Conservation (phyloP, 2,329 filamentous ascomycete genomes). For the Scleromitrula shiraiana region DNA sequence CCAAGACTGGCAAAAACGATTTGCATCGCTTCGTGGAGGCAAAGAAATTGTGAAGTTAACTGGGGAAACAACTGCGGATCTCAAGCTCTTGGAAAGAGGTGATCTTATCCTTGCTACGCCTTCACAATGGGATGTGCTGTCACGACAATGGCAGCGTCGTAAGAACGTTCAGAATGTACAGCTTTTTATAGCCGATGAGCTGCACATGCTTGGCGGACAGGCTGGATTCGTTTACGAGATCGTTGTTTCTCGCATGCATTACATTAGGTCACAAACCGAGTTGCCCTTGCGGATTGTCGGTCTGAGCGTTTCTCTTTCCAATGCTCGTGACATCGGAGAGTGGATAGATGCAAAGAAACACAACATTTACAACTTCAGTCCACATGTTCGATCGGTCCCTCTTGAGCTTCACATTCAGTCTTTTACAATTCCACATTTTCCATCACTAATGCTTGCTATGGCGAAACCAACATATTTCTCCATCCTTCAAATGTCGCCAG, state of each 20-base stretch:
- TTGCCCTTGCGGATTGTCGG: constrained; percentile 80
- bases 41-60: constrained; percentile 90
- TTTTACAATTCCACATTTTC: constrained; percentile 93
- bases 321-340: constrained; percentile 88
- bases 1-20: constrained; percentile 76
- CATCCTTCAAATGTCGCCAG: constrained; percentile 77
- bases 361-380: constrained; percentile 98
- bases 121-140: constrained; percentile 90
- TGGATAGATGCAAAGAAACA: constrained; percentile 98
- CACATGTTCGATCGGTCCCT: constrained; percentile 79
- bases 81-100: constrained; percentile 78
- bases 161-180: constrained; percentile 91
- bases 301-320: constrained; percentile 83
- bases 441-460: constrained; percentile 98
- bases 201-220: constrained; percentile 84
- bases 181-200: constrained; percentile 88
- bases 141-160: constrained; percentile 89
- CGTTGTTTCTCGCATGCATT: constrained; percentile 95
- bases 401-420: constrained; percentile 92
- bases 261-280: constrained; percentile 83
- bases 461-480: constrained; percentile 87
- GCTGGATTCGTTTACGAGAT: constrained; percentile 90
- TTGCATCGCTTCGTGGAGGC: constrained; percentile 65
- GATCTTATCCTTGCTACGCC: constrained; percentile 91
- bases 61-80: constrained; percentile 82